These are phyloP conservation scores for Fusarium protoensiforme DNA, from an alignment of 2,329 filamentous ascomycete genomes.

Conservation along the genomic window DNA sequence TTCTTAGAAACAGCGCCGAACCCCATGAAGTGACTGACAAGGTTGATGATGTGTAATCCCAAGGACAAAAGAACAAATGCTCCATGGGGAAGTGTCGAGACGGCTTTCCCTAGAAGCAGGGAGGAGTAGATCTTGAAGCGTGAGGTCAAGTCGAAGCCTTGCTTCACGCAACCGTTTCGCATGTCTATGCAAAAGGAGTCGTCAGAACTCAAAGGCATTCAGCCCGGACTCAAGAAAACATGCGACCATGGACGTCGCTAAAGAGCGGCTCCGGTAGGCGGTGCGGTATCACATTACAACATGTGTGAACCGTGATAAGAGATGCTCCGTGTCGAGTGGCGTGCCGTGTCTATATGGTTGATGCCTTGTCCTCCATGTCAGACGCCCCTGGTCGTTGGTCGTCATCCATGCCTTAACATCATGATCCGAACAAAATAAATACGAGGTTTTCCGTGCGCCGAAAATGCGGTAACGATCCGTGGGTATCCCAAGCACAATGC, in stretches of 20 bases:
- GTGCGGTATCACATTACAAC: constrained; percentile 17
- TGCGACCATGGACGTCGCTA: constrained; percentile 10
- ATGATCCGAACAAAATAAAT: constrained; percentile 40
- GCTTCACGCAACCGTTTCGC: constrained; percentile 3
- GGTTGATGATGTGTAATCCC: constrained; percentile 26
- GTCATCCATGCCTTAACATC: constrained; percentile 38
- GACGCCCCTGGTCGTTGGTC: constrained; percentile 40
- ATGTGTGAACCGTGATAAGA: constrained; percentile 26
- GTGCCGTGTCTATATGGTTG: constrained; percentile 48
- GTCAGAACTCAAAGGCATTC: constrained; percentile 21
- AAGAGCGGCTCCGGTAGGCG: constrained; percentile 33
- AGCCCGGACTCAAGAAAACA: constrained; percentile 33
- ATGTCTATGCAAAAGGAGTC: constrained; percentile 15
- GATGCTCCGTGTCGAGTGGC: constrained; percentile 37
- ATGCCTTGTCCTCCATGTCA: constrained; percentile 34
- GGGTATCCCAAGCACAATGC: constrained; percentile 45
- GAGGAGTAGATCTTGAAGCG: not conserved
- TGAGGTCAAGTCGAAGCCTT: not conserved
- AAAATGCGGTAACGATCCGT: constrained; percentile 46
- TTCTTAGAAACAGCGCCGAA: constrained; percentile 44
- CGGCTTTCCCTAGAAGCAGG: not conserved
- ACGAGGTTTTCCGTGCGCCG: constrained; percentile 45
- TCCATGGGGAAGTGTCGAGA: constrained; percentile 17
- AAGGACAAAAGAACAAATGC: constrained; percentile 26
- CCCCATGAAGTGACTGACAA: constrained; percentile 37